Evolutionary conservation across 192 early-diverging fungal species (phyloP), one percentile per base, ranked within the genome.

Genomic region (Thoreauomyces humboldtii): DNA sequence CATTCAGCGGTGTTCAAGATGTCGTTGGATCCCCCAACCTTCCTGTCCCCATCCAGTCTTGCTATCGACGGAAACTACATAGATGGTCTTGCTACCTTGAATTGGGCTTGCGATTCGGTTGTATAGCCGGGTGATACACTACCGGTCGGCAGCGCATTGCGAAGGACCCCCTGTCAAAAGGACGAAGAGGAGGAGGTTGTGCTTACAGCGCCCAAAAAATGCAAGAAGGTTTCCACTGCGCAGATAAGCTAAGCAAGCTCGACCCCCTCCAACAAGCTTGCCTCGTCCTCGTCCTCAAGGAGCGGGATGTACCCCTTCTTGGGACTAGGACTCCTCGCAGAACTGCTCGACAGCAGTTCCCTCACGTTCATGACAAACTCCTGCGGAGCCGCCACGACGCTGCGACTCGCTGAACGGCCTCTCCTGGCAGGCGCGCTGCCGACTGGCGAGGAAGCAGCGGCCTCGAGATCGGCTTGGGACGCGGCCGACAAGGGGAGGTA

Each of bases 191-290:
- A n/a, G n/a, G n/a, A n/a, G n/a, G n/a, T n/a, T n/a, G n/a, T n/a
- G n/a, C n/a, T n/a, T n/a, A n/a, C n/a, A n/a, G n/a, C n/a, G n/a
- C n/a, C n/a, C n/a, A n/a, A n/a, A n/a, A n/a, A n/a, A n/a, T n/a
- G n/a, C n/a, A n/a, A n/a, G n/a, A n/a, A n/a, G n/a, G n/a, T n/a
- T n/a, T n/a, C n/a, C n/a, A n/a, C n/a, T n/a, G n/a, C n/a, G n/a
- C n/a, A n/a, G n/a, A n/a, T n/a, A n/a, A 41, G 38, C 38, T 27
- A 61, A 19, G 59, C 59, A 47, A 61, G 59, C 33, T 61, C 59
- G 14, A 61, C 12, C 28, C 19, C 27, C 4, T 48, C 21, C 41
- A 46, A 48, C 59, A 61, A 45, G 25, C 47, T 44, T 4, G 31
- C 43, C 17, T 47, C 59, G 5, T 61, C 59, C 24, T 61, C 42